Base-by-base conservation (phyloP, 257 asterid genomes). In the Rubia yunnanensis region DNA sequence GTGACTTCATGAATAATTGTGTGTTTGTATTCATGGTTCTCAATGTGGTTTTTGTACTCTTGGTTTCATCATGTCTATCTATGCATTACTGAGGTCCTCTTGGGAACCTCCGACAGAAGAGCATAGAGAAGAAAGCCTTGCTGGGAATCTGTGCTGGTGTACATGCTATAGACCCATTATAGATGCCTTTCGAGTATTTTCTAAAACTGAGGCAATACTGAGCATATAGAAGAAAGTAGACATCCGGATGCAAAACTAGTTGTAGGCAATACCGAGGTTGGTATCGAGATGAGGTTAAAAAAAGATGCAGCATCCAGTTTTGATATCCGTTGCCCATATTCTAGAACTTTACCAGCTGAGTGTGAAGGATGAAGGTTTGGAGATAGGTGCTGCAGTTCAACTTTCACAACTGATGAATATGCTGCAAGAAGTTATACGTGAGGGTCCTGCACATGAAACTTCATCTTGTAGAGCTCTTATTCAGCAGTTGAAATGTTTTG, bases 21-120 rank as follows among this genome's bases (percentile, higher is more conserved):
- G n/a, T n/a, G n/a, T n/a, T n/a, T n/a, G 70, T 10, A 72, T 89
- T 50, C 99, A 92, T 80, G 99, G 97, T 65, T 89, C 99, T 17
- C 99, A 92, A 70, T 92, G 99, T 63, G 99, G 99, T 59, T 92
- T 89, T 74, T 92, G 99, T 80, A 92, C 97, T 62, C 99, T 97
- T 70, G 99, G 99, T 75, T 92, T 92, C 69, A 67, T 89, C 52
- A 92, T 92, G 96, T 92, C 99, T 72, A 86, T 92, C 92, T 92
- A 89, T 69, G 96, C 96, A 66, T 79, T 92, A 36, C 75, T 92
- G 46, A 81, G 99, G 70, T 92, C 99, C 63, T 81, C 87, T 39
- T 73, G 66, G 49, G 83, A 79, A 67, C 83, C 83, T 49, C 99
- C 99, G 36, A 84, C 86, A 56, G 81, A 86, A 74, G 88, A 79